Evolutionary conservation across 805 yeast species (phyloP).

Genomic region (Wickerhamomyces chaumierensis): DNA sequence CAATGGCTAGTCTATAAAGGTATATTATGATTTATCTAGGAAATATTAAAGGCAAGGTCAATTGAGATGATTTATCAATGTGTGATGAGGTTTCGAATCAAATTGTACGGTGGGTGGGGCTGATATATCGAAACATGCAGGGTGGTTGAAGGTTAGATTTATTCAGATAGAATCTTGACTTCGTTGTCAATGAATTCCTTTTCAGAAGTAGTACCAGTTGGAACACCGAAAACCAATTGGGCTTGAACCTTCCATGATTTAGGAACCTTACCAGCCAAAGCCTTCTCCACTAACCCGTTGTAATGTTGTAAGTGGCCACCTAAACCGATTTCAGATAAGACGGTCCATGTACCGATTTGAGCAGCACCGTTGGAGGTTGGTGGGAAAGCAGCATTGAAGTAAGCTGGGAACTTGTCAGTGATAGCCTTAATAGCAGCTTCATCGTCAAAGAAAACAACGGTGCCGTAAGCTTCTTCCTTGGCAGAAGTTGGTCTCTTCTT

Average conservation of each 20-base stretch:
- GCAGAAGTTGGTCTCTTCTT: slow-evolving; percentile 31
- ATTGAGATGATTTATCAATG: too few relatives aligned
- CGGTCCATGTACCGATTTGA: slow-evolving; percentile 39
- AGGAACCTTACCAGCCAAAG: slow-evolving; percentile 30
- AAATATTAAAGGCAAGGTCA: too few relatives aligned
- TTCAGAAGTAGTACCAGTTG: slow-evolving; percentile 24
- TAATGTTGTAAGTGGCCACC: slow-evolving; percentile 46
- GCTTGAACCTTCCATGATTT: slow-evolving; percentile 33
- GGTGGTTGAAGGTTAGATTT: too few relatives aligned
- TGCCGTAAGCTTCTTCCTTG: slow-evolving; percentile 36
- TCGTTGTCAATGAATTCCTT: slow-evolving; percentile 32
- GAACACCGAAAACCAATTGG: slow-evolving; percentile 40
- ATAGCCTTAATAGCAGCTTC: slow-evolving; percentile 25
- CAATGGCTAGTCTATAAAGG: too few relatives aligned
- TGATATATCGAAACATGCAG: too few relatives aligned
- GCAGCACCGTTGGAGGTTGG: slow-evolving; percentile 38
- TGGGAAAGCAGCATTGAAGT: slow-evolving; percentile 34
- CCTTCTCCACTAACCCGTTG: slow-evolving; percentile 31
- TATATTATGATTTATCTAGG: too few relatives aligned
- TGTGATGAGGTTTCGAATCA: too few relatives aligned
- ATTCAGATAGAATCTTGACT: slow-evolving; percentile 24
- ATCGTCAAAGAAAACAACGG: slow-evolving; percentile 39
- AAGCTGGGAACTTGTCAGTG: slow-evolving; percentile 32
- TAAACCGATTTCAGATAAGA: slow-evolving; percentile 30
- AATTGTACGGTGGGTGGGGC: too few relatives aligned